Evolutionary conservation across 768 basidiomycete species (phyloP), one percentile per base, ranked within the genome.

Genomic region (Favolaschia claudopus): DNA sequence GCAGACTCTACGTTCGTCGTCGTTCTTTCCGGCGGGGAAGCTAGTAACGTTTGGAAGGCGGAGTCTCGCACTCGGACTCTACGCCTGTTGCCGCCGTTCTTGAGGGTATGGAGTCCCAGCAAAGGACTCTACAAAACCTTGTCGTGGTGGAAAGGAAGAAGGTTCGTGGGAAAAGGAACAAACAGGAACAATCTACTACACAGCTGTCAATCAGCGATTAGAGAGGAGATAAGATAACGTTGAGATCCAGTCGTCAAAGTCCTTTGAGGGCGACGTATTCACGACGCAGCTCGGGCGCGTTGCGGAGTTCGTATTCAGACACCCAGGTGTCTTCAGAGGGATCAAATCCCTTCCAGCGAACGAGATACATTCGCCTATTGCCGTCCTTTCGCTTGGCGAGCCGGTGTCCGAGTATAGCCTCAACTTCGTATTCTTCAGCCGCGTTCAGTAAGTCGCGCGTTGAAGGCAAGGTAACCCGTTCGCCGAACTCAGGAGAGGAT

Each of bases 271-370:
- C 3, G 0, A 50, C 20, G 22, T 71, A 66, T 19, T 66, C 64
- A 4, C 45, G 43, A 12, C 55, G 47, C 10, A 70, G 31, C 32
- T 58, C 58, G 0, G 67, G 69, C 3, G 69, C 62, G 33, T 71
- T 69, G 3, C 70, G 46, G 0, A 71, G 25, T 12, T 63, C 63
- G 27, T 52, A 58, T 22, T 68, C 69, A 0, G 68, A 63, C 0
- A 71, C 39, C 67, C 70, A 73, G 1, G 61, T 55, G 37, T 73
- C 69, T 8, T 68, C 62, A 0, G 63, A 38, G 0, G 70, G 65
- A 0, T 65, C 65, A 24, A 58, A 69, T 1, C 68, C 70, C 3
- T 47, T 48, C 70, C 71, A 72, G 0, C 68, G 44, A 0, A 68
- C 55, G 0, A 64, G 34, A 29, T 63, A 70, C 50, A 62, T 38